Evolutionary conservation across 2,329 filamentous ascomycete genomes (phyloP).

Genomic region (Stachybotrys chlorohalonatus): DNA sequence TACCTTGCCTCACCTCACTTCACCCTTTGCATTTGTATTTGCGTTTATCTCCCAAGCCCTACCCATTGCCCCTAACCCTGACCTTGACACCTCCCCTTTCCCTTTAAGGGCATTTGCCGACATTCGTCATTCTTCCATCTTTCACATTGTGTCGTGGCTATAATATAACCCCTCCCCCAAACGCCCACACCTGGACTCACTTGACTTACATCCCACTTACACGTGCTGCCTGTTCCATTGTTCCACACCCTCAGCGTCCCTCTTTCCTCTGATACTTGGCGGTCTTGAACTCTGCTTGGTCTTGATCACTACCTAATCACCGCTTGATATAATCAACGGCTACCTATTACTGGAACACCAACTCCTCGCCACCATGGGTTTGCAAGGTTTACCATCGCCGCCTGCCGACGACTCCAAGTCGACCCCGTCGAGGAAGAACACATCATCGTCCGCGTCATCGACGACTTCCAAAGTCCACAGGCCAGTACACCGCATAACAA

Average conservation of each 20-base stretch:
- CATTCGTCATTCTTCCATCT: background rate
- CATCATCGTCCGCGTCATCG: slow-evolving; percentile 4
- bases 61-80: background rate
- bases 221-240: background rate
- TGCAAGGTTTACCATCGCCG: slow-evolving; percentile 39
- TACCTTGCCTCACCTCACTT: background rate
- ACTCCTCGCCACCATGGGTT: slow-evolving; percentile 32
- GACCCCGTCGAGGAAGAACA: slow-evolving; percentile 25
- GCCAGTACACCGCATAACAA: slow-evolving; percentile 40
- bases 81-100: background rate
- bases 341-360: slow-evolving; percentile 4
- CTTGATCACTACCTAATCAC: background rate
- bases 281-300: background rate
- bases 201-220: background rate
- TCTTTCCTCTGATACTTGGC: background rate
- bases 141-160: background rate
- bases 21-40: background rate
- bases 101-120: background rate
- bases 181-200: no score
- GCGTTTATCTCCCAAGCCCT: no score
- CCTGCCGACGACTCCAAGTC: slow-evolving; percentile 38
- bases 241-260: background rate
- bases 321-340: background rate
- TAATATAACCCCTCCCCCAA: background rate
- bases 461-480: slow-evolving; percentile 35